A percentile compares a stretch with the other conserved stretches of the same genome.
Conservation (phyloP, 2,329 filamentous ascomycete species). For the Zymoseptoria pseudotritici region DNA sequence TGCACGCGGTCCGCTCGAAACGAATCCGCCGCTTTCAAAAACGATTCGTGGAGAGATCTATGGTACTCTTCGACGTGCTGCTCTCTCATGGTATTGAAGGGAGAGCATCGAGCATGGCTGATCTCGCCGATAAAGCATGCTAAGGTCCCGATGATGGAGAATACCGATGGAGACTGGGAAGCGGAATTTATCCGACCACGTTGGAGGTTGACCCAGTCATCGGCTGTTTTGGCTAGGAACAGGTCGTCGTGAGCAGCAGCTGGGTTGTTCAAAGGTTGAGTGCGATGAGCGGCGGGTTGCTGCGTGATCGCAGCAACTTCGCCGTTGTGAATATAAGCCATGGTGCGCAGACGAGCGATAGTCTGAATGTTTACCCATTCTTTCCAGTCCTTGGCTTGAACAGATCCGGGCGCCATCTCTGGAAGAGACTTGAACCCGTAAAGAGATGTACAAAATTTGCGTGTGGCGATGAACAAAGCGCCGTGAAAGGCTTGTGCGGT, state of each 20-base stretch:
- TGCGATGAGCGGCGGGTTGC: not conserved
- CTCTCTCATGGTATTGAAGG: not conserved
- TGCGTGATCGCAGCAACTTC: conserved; percentile 3
- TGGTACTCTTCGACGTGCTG: not conserved
- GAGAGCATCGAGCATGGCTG: not conserved
- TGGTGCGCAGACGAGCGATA: conserved; percentile 1
- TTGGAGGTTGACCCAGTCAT: conserved; percentile 1
- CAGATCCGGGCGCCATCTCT: not conserved
- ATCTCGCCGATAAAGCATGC: conserved; percentile 2
- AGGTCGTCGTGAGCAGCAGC: not conserved
- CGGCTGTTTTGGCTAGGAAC: conserved; percentile 1
- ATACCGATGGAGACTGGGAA: not conserved
- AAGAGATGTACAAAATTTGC: not conserved
- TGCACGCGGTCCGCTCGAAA: not conserved
- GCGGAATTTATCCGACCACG: not conserved
- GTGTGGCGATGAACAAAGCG: not conserved
- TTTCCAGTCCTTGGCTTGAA: not conserved
- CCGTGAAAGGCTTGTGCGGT: conserved; percentile 4
- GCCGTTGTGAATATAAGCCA: conserved; percentile 3
- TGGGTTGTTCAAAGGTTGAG: not conserved
- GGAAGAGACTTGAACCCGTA: not conserved
- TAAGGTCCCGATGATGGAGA: not conserved
- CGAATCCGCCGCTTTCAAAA: not conserved
- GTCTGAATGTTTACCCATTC: conserved; percentile 1
- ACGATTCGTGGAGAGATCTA: not conserved